Evolutionary conservation across 1,139 yeast species (phyloP).

Genomic region (Blastobotrys proliferans): DNA sequence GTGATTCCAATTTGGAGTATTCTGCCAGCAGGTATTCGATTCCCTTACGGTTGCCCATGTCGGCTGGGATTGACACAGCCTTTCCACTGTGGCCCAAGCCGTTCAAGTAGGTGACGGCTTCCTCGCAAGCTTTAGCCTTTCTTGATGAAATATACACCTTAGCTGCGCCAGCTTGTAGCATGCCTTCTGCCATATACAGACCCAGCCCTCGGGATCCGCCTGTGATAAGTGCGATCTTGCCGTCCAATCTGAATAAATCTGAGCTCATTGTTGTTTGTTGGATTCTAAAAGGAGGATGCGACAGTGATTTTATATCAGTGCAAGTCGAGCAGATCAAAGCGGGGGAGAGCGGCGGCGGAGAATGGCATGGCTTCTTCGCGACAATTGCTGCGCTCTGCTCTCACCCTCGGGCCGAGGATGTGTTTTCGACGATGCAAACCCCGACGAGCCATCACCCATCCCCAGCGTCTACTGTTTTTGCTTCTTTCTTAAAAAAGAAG

Average conservation of each 20-base stretch:
- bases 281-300: not conserved
- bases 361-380: too few relatives aligned
- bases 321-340: too few relatives aligned
- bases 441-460: too few relatives aligned
- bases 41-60: constrained; percentile 52
- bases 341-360: too few relatives aligned
- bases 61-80: constrained; percentile 57
- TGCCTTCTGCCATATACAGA: constrained; percentile 61
- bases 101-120: constrained; percentile 52
- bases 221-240: constrained; percentile 68
- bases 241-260: constrained; percentile 30
- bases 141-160: constrained; percentile 65
- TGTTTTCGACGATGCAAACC: too few relatives aligned
- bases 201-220: constrained; percentile 82
- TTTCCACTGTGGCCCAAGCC: constrained; percentile 43
- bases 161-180: constrained; percentile 60
- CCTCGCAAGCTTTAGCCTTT: constrained; percentile 59
- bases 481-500: too few relatives aligned
- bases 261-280: constrained; percentile 1
- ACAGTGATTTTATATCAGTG: too few relatives aligned
- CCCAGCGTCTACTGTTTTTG: too few relatives aligned
- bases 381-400: too few relatives aligned
- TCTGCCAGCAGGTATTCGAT: constrained; percentile 45
- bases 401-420: too few relatives aligned
- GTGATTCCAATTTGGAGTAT: constrained; percentile 39